phyloP scores from a whole-genome alignment of 2,329 filamentous ascomycete genomes.

The Botrytis pseudocinerea region DNA sequence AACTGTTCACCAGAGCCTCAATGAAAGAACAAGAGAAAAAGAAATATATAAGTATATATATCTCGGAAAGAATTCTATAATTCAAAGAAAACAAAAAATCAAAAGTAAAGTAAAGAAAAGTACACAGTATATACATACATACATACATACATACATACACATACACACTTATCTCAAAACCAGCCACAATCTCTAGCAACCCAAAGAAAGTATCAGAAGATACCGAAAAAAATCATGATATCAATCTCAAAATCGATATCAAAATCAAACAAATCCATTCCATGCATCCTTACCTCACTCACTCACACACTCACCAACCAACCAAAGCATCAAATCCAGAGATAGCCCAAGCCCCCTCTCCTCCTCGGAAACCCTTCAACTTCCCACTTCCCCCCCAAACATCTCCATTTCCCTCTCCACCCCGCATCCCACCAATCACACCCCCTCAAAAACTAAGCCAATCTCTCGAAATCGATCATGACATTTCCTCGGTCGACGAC shows the following conservation, averaged over 20 bases:
- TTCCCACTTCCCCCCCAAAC: background rate
- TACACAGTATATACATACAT: background rate
- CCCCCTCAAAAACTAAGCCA: background rate
- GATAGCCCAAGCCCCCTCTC: too few relatives aligned
- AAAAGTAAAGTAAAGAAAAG: background rate
- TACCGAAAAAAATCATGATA: background rate
- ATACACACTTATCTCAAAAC: background rate
- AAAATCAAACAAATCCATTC: background rate
- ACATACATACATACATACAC: background rate
- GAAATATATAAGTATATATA: background rate
- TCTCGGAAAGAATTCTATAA: background rate
- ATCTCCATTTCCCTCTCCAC: background rate
- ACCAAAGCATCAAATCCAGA: background rate
- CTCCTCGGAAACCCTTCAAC: constrained; percentile 14
- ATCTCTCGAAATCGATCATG: background rate
- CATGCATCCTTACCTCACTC: background rate
- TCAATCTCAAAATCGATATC: too few relatives aligned
- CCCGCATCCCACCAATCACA: background rate
- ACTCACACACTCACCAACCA: background rate
- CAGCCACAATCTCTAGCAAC: background rate
- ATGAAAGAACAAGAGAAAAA: background rate
- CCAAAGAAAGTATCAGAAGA: background rate
- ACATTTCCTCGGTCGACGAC: background rate
- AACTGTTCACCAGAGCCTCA: background rate
- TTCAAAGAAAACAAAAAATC: background rate